phyloP scores from a whole-genome alignment of 768 basidiomycete species.

The Favolaschia claudopus region DNA sequence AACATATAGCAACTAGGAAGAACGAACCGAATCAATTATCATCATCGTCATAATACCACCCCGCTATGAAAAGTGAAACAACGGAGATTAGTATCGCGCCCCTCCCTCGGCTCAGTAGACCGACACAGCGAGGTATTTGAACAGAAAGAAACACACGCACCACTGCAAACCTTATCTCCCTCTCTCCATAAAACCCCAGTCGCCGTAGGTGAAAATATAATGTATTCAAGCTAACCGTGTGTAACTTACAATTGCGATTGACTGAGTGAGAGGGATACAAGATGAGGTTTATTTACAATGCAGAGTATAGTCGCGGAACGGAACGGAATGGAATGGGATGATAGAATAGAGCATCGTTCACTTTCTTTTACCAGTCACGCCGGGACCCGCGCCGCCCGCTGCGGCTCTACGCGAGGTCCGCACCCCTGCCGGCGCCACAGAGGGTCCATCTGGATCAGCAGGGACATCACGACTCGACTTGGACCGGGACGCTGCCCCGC shows the following conservation, averaged over 20 bases:
- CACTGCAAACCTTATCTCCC: neutral
- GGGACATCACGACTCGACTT: too few species aligned
- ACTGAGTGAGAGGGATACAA: neutral
- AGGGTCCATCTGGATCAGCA: slow-evolving; percentile 1
- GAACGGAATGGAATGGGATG: neutral
- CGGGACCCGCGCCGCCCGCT: neutral
- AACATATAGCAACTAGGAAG: too few species aligned
- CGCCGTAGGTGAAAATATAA: neutral
- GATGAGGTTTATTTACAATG: slow-evolving; percentile 10
- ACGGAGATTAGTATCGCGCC: neutral
- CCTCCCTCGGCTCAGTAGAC: neutral
- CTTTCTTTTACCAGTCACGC: neutral
- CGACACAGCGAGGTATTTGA: neutral
- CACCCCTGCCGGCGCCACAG: neutral
- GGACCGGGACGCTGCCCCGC: neutral
- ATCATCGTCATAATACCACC: too few species aligned
- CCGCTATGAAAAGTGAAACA: neutral
- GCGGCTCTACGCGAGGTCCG: neutral
- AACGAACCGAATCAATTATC: too few species aligned
- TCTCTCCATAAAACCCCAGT: neutral
- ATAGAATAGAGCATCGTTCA: too few species aligned
- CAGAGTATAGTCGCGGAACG: too few species aligned
- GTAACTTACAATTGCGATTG: neutral
- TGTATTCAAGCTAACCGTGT: slow-evolving; percentile 10
- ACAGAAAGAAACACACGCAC: neutral